These are phyloP conservation scores for Entomortierella chlamydospora DNA, from an alignment of 192 early-diverging fungal species.

Conservation along the genomic window DNA sequence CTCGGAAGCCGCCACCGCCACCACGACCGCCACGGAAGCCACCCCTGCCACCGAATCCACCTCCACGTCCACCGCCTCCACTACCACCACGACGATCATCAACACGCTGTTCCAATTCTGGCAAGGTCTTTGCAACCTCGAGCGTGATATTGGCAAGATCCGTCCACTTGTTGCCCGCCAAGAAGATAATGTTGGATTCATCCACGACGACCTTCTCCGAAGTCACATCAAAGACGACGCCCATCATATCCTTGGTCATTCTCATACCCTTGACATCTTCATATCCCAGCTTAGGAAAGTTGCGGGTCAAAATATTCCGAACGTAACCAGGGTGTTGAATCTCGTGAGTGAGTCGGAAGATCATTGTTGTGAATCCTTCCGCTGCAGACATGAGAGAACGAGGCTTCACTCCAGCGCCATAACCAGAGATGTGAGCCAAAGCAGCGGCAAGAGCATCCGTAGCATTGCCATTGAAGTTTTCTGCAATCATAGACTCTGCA, in stretches of 20 bases:
- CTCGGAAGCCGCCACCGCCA: constrained; percentile 58
- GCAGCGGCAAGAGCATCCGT: constrained; percentile 83
- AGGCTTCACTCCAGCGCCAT: constrained; percentile 80
- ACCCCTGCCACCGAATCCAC: constrained; percentile 60
- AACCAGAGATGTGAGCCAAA: constrained; percentile 90
- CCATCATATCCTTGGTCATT: constrained; percentile 82
- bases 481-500: constrained; percentile 79
- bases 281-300: constrained; percentile 77
- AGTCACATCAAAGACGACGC: constrained; percentile 88
- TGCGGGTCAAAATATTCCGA: constrained; percentile 77
- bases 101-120: constrained; percentile 78
- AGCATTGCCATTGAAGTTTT: constrained; percentile 74
- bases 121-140: constrained; percentile 78
- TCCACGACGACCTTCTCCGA: constrained; percentile 74
- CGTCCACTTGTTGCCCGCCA: constrained; percentile 81
- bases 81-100: constrained; percentile 58
- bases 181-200: constrained; percentile 57
- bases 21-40: constrained; percentile 51
- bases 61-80: constrained; percentile 59
- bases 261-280: constrained; percentile 85
- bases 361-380: constrained; percentile 84
- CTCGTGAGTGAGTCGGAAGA: constrained; percentile 72
- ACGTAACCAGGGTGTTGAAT: constrained; percentile 89
- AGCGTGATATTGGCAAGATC: constrained; percentile 73
- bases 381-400: constrained; percentile 89